Evolutionary conservation across 202 grass and related monocot genomes (phyloP).

Genomic region (Carex arenaria): DNA sequence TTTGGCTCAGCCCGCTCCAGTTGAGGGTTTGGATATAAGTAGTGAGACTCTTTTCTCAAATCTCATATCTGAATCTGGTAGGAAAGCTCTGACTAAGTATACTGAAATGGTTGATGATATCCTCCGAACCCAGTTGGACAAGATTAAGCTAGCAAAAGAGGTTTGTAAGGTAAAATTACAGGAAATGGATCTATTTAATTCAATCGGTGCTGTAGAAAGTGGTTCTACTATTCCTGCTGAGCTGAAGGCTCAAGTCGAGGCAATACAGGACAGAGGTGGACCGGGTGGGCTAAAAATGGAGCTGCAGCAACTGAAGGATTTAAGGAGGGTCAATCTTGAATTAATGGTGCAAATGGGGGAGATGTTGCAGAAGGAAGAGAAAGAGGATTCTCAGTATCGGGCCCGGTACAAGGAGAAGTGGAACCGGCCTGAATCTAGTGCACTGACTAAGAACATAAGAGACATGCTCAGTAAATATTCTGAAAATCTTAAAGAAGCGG

Average conservation of each 20-base stretch:
- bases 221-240: conserved; percentile 24
- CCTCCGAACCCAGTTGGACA: conserved; percentile 20
- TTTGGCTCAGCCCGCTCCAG: conserved; percentile 41
- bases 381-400: conserved; percentile 38
- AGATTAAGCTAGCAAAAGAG: conserved; percentile 31
- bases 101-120: conserved; percentile 42
- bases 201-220: conserved; percentile 35
- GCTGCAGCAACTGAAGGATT: conserved; percentile 42
- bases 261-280: conserved; percentile 36
- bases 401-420: conserved; percentile 34
- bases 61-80: conserved; percentile 30
- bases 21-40: conserved; percentile 49
- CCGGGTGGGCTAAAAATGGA: conserved; percentile 34
- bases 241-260: conserved; percentile 30
- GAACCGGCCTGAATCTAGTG: conserved; percentile 28
- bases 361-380: conserved; percentile 37
- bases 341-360: conserved; percentile 35
- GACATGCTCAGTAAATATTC: conserved; percentile 35
- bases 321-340: conserved; percentile 45
- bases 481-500: conserved; percentile 44
- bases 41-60: conserved; percentile 28
- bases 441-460: conserved; percentile 35
- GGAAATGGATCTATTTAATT: conserved; percentile 38
- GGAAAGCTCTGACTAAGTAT: conserved; percentile 33
- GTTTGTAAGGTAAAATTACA: conserved; percentile 31